These are phyloP conservation scores for Hypoxylon trugodes DNA, from an alignment of 495 filamentous ascomycete species.

Conservation along the genomic window DNA sequence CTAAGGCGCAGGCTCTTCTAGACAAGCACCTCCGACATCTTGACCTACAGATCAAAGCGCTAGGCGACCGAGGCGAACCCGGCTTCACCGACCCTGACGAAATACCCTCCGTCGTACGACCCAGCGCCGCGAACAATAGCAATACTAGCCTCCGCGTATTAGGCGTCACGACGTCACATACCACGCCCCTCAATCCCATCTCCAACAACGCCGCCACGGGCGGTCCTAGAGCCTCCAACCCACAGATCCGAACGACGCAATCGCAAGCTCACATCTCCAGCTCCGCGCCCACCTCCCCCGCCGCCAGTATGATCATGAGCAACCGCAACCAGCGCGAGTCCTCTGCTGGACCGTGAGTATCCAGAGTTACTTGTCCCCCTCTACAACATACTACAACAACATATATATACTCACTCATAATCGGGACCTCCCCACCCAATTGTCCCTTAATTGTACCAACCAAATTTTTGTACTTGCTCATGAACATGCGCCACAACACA, in stretches of 20 bases:
- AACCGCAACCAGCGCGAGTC: constrained; percentile 75
- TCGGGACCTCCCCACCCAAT: constrained; percentile 1
- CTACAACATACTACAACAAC: not conserved
- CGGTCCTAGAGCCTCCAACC: constrained; percentile 47
- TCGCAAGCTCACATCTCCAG: constrained; percentile 53
- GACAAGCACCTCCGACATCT: constrained; percentile 90
- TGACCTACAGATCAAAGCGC: constrained; percentile 83
- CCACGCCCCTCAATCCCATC: constrained; percentile 56
- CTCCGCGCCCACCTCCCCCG: constrained; percentile 74
- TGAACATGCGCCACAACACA: not conserved
- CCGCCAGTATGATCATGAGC: constrained; percentile 66
- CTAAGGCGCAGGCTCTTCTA: constrained; percentile 78
- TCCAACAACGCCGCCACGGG: constrained; percentile 54
- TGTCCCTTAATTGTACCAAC: too few species aligned
- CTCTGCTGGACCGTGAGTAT: constrained; percentile 68
- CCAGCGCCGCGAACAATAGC: constrained; percentile 58
- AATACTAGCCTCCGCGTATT: constrained; percentile 40
- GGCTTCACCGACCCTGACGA: constrained; percentile 77
- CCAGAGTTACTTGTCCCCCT: constrained; percentile 3
- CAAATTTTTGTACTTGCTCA: not conserved
- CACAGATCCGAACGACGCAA: constrained; percentile 52
- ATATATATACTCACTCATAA: too few species aligned
- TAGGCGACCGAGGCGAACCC: constrained; percentile 77
- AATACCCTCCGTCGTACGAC: constrained; percentile 79
- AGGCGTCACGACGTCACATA: constrained; percentile 49